Base-by-base conservation (phyloP, 78 protist genomes). In the Protostelium mycophagum region DNA sequence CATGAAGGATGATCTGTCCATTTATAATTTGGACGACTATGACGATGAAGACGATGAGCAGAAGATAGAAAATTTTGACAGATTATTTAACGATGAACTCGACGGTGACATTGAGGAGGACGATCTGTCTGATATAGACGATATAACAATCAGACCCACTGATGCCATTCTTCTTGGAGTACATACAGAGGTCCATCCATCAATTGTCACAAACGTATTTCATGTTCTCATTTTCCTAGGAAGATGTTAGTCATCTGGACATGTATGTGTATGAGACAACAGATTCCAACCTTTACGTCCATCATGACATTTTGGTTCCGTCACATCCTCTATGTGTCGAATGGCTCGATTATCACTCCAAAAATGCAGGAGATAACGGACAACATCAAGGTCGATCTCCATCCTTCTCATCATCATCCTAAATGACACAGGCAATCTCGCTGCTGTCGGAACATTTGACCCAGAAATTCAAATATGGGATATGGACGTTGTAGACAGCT, bases 391-490 rank as follows among this genome's bases (percentile, higher is more conserved):
- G 73, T 51, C 31, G 16, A 51, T 16, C 84, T 0, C 73, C 28
- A 5, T 29, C 1, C 38, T 39, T 5, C 35, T 63, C 25, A 9
- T 28, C 35, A 29, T 25, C 39, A 28, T 1, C 28, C 1, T 37
- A 16, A 36, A 28, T 1, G 38, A 1, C 37, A 88, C 85, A 36
- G 96, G 96, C n/a, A 97, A 94, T 83, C 90, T 93, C 36, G 93
- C 91, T 0, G 98, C 97, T 25, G 88, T 97, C n/a, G 97, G 97
- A 88, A 95, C 98, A 23, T 96, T 96, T 29, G 93, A 91, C 34
- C 96, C 97, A 0, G 88, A 38, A 0, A 97, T 97, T 34, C 97
- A 97, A 51, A 88, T 97, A 38, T 97, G 98, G 98, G 90, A 95
- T 85, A 87, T 97, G 23, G 98, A 97, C 90, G 86, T 96, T 1